Evolutionary conservation across 345 rosid species (phyloP).

Genomic region (Fremontodendron californicum): DNA sequence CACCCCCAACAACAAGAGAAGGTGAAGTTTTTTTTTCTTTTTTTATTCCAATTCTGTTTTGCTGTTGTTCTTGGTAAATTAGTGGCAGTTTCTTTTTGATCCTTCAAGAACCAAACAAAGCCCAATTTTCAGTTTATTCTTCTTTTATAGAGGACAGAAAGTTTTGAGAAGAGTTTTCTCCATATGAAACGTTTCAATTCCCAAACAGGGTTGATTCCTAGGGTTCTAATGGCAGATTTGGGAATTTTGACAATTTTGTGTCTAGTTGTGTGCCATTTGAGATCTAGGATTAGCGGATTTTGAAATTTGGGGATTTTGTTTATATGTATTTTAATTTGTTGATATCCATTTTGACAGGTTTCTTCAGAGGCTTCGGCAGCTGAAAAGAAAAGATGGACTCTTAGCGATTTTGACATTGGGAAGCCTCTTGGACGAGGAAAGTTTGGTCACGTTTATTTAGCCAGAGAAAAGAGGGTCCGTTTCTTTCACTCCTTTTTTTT

Average conservation of each 20-base stretch:
- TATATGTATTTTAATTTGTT: not conserved
- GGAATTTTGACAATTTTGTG: not conserved
- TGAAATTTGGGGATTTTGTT: not conserved
- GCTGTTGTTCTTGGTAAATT: not conserved
- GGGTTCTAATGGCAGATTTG: constrained; percentile 8
- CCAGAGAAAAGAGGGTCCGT: constrained; percentile 82
- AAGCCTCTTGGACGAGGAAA: constrained; percentile 97
- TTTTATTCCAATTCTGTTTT: not conserved
- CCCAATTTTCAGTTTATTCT: not conserved
- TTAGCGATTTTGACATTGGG: constrained; percentile 81
- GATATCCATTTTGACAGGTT: constrained; percentile 34
- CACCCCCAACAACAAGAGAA: constrained; percentile 55
- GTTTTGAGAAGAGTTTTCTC: not conserved
- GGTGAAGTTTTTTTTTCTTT: constrained; percentile 33
- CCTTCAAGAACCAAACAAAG: not conserved
- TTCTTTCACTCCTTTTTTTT: not conserved
- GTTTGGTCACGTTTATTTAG: constrained; percentile 91
- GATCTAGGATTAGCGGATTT: constrained; percentile 11
- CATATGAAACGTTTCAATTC: not conserved
- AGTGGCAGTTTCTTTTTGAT: not conserved
- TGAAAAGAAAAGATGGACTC: constrained; percentile 74
- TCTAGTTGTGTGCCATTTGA: not conserved
- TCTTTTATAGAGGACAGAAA: not conserved
- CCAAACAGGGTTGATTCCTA: not conserved
- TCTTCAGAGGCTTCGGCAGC: constrained; percentile 48